Base-by-base conservation (phyloP, 805 yeast genomes). In the Candida pini region DNA sequence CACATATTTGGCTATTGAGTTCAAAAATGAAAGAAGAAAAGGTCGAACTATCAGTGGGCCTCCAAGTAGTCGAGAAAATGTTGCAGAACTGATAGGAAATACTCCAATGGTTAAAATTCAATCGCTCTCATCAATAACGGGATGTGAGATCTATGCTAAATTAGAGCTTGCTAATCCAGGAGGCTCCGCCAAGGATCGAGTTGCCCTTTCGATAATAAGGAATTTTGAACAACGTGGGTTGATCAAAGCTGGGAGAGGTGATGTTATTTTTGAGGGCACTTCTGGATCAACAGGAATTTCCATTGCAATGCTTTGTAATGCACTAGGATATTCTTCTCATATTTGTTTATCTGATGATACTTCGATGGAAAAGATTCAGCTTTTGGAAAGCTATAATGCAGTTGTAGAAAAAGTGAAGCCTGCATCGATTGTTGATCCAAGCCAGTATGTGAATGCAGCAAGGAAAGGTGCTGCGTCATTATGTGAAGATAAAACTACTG, bases 231-330 rank as follows among this genome's bases (percentile, higher is more conserved):
- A 46, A 5, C 32, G 49, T 30, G 92, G 92, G 0, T 51, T 64
- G 5, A 56, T 89, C 26, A 54, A 63, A 5, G 83, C 85, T 0
- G 56, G 73, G 28, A 60, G 68, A 34, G 87, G 84, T 1, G 92
- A 86, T 49, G 66, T 78, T 10, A 81, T 90, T 2, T 88, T 79
- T 56, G 98, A 90, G 62, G 98, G 98, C 6, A 92, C 98, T 0
- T 81, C 92, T 9, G 98, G 98, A 0, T 88, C 97, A 0, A 90
- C 98, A 0, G 98, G 98, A 3, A 92, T 92, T 9, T 85, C 96
- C 2, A 72, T 90, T 48, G 96, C 97, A 0, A 76, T 88, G 59
- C 68, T 92, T n/a, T 85, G 95, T 43, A 77, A 87, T 46, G 82
- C 96, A 0, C 56, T 84, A 34, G 98, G 98, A 0, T 89, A 89